Percentiles rank a stretch among this genome's conserved stretches.
phyloP scores from a whole-genome alignment of 768 basidiomycete genomes.

The Mycena amicta region DNA sequence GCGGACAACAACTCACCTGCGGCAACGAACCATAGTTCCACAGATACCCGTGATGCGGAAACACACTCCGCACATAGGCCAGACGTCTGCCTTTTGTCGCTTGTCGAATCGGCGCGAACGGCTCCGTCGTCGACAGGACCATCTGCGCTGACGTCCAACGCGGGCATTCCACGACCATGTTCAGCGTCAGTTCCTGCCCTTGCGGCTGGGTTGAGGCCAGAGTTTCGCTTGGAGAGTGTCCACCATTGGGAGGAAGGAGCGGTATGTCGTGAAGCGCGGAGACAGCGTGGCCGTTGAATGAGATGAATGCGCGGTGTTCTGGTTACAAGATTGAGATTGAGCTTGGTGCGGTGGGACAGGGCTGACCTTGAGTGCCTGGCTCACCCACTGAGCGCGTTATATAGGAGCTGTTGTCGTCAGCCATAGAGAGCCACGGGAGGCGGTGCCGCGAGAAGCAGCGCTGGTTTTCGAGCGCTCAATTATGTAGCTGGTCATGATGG shows the following conservation, averaged over 20 bases:
- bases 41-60: slow-evolving; percentile 85
- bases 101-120: slow-evolving; percentile 84
- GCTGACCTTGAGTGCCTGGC: not conserved
- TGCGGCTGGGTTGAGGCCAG: slow-evolving; percentile 44
- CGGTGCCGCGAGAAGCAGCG: too few species aligned
- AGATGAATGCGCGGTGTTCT: not conserved
- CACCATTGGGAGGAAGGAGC: slow-evolving; percentile 45
- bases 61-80: slow-evolving; percentile 80
- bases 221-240: slow-evolving; percentile 1
- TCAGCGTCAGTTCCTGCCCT: slow-evolving; percentile 74
- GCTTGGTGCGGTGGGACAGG: not conserved
- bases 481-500: too few species aligned
- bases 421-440: too few species aligned
- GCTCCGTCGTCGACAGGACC: slow-evolving; percentile 77
- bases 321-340: not conserved
- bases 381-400: not conserved
- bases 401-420: not conserved
- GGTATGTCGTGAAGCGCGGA: slow-evolving; percentile 77
- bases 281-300: slow-evolving; percentile 25
- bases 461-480: too few species aligned
- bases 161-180: slow-evolving; percentile 81
- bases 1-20: slow-evolving; percentile 43
- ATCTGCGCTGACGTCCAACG: slow-evolving; percentile 88
- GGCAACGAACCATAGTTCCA: slow-evolving; percentile 89
- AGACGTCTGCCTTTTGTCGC: slow-evolving; percentile 60